A percentile compares a stretch with the other conserved stretches of the same genome.
phyloP scores from a whole-genome alignment of 768 basidiomycete genomes.

The Paxillus involutus region DNA sequence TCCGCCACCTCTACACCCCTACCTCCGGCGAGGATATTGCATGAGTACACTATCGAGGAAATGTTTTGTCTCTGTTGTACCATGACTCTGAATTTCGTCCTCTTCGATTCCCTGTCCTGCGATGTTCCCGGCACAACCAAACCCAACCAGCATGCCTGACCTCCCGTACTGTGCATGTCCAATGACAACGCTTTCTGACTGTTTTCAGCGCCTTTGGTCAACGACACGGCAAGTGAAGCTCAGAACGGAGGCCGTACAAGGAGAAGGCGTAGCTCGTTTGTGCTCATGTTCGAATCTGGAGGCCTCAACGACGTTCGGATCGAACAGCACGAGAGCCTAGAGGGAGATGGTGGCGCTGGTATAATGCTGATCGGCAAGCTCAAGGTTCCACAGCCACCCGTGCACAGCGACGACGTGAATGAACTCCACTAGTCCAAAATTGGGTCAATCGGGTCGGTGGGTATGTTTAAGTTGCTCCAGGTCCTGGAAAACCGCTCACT shows the following conservation, averaged over 20 bases:
- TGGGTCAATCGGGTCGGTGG: conserved; percentile 61
- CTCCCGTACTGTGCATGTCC: too few relatives aligned
- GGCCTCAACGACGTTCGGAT: conserved; percentile 41
- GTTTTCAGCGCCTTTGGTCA: too few relatives aligned
- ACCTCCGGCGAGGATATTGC: too few relatives aligned
- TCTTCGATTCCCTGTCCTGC: too few relatives aligned
- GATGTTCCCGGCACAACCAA: too few relatives aligned
- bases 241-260: conserved; percentile 83
- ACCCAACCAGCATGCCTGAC: too few relatives aligned
- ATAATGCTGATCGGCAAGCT: conserved; percentile 42
- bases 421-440: conserved; percentile 47
- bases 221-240: conserved; percentile 77
- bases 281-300: conserved; percentile 64
- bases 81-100: too few relatives aligned
- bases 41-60: too few relatives aligned
- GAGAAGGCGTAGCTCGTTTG: conserved; percentile 66
- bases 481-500: neutral
- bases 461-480: neutral
- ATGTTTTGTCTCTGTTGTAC: too few relatives aligned
- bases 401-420: conserved; percentile 23
- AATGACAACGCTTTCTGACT: too few relatives aligned
- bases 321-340: conserved; percentile 55
- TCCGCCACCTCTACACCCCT: too few relatives aligned
- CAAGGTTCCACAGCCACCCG: conserved; percentile 5
- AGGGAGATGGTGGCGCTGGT: conserved; percentile 58